phyloP scores from a whole-genome alignment of 805 yeast species.

The Cephaloascus albidus region DNA sequence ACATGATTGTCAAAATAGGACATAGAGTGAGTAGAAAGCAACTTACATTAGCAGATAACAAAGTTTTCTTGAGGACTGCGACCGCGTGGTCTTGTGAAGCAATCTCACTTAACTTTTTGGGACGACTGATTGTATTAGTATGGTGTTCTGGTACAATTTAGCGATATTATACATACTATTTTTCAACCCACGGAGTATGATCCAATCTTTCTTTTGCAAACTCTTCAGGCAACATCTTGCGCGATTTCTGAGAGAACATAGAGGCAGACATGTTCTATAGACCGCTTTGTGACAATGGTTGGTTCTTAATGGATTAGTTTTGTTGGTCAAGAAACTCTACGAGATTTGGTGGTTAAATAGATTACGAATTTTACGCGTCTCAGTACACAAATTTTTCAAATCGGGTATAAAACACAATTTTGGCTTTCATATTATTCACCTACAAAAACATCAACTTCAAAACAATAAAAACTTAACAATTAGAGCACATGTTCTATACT shows the following conservation, averaged over 20 bases:
- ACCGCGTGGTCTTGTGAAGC: conserved; percentile 90
- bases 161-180: conserved; percentile 38
- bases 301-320: too few species aligned
- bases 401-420: too few species aligned
- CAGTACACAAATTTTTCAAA: too few species aligned
- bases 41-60: conserved; percentile 57
- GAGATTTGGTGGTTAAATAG: too few species aligned
- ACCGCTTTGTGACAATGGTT: too few species aligned
- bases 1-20: background rate
- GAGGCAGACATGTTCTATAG: background rate
- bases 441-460: too few species aligned
- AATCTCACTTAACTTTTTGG: conserved; percentile 76
- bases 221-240: conserved; percentile 2
- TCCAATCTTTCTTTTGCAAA: conserved; percentile 33
- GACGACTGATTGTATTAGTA: conserved; percentile 37
- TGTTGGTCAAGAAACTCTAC: too few species aligned
- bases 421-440: too few species aligned
- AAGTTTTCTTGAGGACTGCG: conserved; percentile 67
- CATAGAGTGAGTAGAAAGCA: background rate
- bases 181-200: conserved; percentile 87
- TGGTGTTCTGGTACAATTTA: background rate
- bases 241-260: background rate
- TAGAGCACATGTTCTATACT: too few species aligned
- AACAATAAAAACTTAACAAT: too few species aligned
- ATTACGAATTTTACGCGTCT: too few species aligned